phyloP scores from a whole-genome alignment of 805 yeast species.

The Cyberlindnera mrakii region DNA sequence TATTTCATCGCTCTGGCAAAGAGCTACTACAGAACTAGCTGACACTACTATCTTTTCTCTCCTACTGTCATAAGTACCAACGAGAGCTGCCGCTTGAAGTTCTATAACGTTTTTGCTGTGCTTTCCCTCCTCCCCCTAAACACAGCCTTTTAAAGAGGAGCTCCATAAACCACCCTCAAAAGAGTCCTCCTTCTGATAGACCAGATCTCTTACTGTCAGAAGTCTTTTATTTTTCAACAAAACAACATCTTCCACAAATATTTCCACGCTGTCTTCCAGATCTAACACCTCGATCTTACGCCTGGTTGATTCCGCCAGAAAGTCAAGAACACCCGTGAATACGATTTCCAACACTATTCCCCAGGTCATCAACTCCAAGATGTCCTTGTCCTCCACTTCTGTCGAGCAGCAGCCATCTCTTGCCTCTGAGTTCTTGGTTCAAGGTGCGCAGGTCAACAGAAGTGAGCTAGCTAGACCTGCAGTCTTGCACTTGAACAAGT shows the following conservation, averaged over 20 bases:
- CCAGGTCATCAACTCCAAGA: constrained; percentile 4
- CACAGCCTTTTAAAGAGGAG: not conserved
- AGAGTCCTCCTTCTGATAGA: not conserved
- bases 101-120: constrained; percentile 2
- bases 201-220: not conserved
- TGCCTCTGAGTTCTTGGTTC: not conserved
- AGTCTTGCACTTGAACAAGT: constrained; percentile 5
- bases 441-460: constrained; percentile 7
- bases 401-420: constrained; percentile 3
- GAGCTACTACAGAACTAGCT: too few relatives aligned
- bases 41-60: too few relatives aligned
- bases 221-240: not conserved
- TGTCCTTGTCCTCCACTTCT: constrained; percentile 15
- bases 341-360: not conserved
- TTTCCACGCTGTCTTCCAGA: constrained; percentile 16
- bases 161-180: not conserved
- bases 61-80: constrained; percentile 7
- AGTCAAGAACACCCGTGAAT: constrained; percentile 9
- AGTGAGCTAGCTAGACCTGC: constrained; percentile 9
- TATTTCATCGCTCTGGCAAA: not conserved
- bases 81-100: constrained; percentile 51
- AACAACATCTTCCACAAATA: not conserved
- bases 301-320: constrained; percentile 20
- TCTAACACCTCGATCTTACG: constrained; percentile 16
- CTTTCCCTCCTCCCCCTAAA: constrained; percentile 1